These are phyloP conservation scores for Colletotrichum coccodes DNA, from an alignment of 2,329 filamentous ascomycete species.

Conservation along the genomic window DNA sequence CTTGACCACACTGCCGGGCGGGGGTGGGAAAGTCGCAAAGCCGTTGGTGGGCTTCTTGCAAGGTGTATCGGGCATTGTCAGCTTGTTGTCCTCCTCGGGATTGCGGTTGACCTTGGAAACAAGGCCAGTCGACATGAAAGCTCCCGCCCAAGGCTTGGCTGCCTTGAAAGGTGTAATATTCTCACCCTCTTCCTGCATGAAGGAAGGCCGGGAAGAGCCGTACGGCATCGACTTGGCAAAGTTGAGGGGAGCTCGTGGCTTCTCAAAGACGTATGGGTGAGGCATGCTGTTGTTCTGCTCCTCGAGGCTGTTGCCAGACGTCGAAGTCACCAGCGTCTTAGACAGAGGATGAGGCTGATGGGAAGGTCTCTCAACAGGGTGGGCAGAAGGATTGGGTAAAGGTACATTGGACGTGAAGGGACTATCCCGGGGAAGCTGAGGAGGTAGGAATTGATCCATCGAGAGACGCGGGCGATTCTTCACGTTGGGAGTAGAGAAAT, in stretches of 20 bases:
- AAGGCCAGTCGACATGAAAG: conserved; percentile 93
- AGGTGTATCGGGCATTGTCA: conserved; percentile 90
- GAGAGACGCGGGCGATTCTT: conserved; percentile 79
- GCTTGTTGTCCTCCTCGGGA: conserved; percentile 73
- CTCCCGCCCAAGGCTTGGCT: conserved; percentile 80
- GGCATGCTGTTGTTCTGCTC: conserved; percentile 65
- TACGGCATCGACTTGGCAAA: conserved; percentile 83
- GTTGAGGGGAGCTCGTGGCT: conserved; percentile 58
- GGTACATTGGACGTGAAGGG: conserved; percentile 68
- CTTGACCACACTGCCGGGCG: conserved; percentile 70
- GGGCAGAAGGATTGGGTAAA: conserved; percentile 63
- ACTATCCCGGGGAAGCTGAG: conserved; percentile 68
- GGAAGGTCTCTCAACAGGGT: conserved; percentile 54
- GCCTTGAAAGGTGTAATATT: conserved; percentile 67
- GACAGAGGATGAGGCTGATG: conserved; percentile 85
- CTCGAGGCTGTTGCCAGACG: conserved; percentile 79
- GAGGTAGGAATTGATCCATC: conserved; percentile 79
- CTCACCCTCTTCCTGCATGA: conserved; percentile 31
- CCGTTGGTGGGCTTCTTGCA: conserved; percentile 86
- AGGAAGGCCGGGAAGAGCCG: conserved; percentile 53
- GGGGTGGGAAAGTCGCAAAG: conserved; percentile 73
- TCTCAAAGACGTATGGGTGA: conserved; percentile 67
- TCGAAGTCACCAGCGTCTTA: conserved; percentile 86
- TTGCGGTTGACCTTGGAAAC: conserved; percentile 94
- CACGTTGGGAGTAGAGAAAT: conserved; percentile 66